These are phyloP conservation scores for Linum usitatissimum DNA, from an alignment of 345 rosid species.

Conservation along the genomic window DNA sequence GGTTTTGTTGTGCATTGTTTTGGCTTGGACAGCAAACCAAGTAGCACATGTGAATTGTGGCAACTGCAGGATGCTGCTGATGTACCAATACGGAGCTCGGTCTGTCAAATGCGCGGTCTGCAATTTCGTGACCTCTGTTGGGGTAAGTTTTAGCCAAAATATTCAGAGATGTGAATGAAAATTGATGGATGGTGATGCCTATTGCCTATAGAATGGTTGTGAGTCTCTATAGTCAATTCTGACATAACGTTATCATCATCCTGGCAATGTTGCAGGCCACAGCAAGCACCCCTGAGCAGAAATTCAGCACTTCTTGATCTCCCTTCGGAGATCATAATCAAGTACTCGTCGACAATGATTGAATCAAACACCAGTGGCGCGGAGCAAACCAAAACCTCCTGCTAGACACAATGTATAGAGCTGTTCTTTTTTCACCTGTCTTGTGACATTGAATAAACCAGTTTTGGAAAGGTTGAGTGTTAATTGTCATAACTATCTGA, in stretches of 20 bases:
- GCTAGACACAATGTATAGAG: background rate
- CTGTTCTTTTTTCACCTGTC: background rate
- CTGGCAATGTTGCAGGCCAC: constrained; percentile 42
- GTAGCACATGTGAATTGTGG: constrained; percentile 53
- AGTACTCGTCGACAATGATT: background rate
- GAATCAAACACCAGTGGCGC: background rate
- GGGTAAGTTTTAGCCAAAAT: constrained; percentile 33
- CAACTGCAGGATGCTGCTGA: constrained; percentile 84
- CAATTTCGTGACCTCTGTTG: constrained; percentile 74
- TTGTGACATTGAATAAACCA: background rate
- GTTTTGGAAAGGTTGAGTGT: background rate
- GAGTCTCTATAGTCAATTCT: background rate
- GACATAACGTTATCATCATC: background rate
- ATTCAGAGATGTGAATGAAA: background rate
- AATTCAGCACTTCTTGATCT: constrained; percentile 32
- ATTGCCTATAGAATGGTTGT: background rate
- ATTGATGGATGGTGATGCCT: background rate
- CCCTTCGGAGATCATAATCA: background rate
- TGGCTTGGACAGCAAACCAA: constrained; percentile 14
- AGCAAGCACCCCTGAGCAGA: constrained; percentile 54
- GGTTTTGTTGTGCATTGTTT: background rate
- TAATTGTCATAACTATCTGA: background rate
- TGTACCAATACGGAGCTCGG: constrained; percentile 93
- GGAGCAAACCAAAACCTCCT: background rate
- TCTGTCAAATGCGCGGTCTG: constrained; percentile 95